Evolutionary conservation across 2,329 filamentous ascomycete genomes (phyloP).

Genomic region (Aspergillus neotritici): DNA sequence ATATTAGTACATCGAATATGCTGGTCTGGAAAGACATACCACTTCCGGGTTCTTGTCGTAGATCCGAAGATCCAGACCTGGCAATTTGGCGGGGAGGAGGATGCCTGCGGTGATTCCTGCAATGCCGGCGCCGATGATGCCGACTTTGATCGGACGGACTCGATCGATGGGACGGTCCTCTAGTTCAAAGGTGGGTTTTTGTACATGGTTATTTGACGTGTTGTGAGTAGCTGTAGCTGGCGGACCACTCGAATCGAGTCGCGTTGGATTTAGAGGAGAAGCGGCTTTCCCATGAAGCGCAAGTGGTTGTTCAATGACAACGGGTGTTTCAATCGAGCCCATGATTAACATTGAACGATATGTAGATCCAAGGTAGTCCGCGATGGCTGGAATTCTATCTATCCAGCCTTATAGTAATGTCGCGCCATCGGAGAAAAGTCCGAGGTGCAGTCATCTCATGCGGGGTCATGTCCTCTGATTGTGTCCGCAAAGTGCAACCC

Average conservation of each 20-base stretch:
- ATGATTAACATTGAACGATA: background rate
- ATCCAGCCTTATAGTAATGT: no score
- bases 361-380: no score
- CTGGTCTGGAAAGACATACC: conserved; percentile 41
- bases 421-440: no score
- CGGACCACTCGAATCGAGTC: no score
- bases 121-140: conserved; percentile 60
- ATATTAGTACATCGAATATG: no score
- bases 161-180: conserved; percentile 47
- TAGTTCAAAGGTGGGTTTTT: conserved; percentile 26
- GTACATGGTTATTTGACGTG: no score
- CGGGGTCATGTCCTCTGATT: no score
- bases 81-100: conserved; percentile 63
- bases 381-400: no score
- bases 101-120: conserved; percentile 60
- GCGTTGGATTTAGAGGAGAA: no score
- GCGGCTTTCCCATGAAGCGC: background rate
- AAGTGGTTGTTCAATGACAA: background rate
- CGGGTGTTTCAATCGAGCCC: conserved; percentile 8
- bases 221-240: no score
- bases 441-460: no score
- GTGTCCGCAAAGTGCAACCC: no score
- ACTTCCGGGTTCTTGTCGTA: conserved; percentile 64
- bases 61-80: conserved; percentile 59
- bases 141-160: conserved; percentile 48